Base-by-base conservation (phyloP, 768 basidiomycete species). In the Termitomyces titanicus region DNA sequence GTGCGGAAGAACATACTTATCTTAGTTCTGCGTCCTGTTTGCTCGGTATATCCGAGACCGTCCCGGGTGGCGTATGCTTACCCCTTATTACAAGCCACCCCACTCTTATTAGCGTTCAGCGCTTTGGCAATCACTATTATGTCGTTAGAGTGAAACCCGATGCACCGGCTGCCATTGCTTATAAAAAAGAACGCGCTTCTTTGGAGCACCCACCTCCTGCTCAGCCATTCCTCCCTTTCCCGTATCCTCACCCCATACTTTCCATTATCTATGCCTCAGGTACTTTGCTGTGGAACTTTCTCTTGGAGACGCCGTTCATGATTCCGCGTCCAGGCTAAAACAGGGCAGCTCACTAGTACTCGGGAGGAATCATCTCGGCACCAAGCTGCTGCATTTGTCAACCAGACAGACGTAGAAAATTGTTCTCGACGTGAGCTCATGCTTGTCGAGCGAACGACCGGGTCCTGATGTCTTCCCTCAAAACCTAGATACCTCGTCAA, bases 111-210 rank as follows among this genome's bases (percentile, higher is more conserved):
- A 22, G 17, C 22, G 24, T 38, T 10, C 3, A 25, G 48, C 37
- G 35, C 17, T 49, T 37, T 48, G 34, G 48, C n/a, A 39, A 38
- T 37, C 29, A 15, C 31, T 22, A 29, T 34, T 25, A 49, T 59
- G 45, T 50, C 38, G 39, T 43, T 59, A 39, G 40, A 53, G 35
- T 60, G 58, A 60, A 56, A 60, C 51, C 55, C 51, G 51, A 44
- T 44, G 24, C 24, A 17, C 51, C 57, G 53, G 57, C 35, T 27
- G 35, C 24, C 11, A 22, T 27, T 53, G 42, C 47, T 51, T 58
- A 53, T 58, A 54, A 58, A 57, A 58, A 57, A 40, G 51, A 43
- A 34, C 8, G 39, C 22, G 18, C 54, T 45, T 42, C 56, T 53
- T 47, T 40, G 29, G 35, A 45, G 20, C 25, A 45, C 33, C 33